phyloP scores from a whole-genome alignment of 1,284 basidiomycete genomes.

The Anthracocystis setariae region DNA sequence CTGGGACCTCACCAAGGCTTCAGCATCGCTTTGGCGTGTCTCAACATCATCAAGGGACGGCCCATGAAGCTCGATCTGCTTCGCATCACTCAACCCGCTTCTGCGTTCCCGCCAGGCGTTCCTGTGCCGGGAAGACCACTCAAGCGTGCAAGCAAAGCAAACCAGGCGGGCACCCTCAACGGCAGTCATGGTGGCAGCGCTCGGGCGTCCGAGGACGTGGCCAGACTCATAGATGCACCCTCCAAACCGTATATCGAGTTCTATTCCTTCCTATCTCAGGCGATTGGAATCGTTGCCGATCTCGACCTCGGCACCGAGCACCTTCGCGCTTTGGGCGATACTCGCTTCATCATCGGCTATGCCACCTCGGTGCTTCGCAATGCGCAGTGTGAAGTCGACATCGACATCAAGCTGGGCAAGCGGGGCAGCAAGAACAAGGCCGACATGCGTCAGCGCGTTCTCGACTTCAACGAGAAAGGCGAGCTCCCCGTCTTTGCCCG shows the following conservation, averaged over 20 bases:
- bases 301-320: conserved; percentile 80
- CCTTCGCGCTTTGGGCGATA: conserved; percentile 91
- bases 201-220: conserved; percentile 34
- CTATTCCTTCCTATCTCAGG: conserved; percentile 89
- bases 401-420: conserved; percentile 60
- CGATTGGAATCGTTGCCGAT: conserved; percentile 90
- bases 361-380: conserved; percentile 70
- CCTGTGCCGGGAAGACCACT: conserved; percentile 26
- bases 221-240: conserved; percentile 35
- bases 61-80: conserved; percentile 82
- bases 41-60: conserved; percentile 87
- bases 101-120: conserved; percentile 37
- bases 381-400: conserved; percentile 52
- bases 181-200: conserved; percentile 10
- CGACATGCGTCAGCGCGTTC: conserved; percentile 57
- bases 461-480: conserved; percentile 17
- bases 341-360: conserved; percentile 85
- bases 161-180: conserved; percentile 10
- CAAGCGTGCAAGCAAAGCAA: conserved; percentile 15
- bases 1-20: conserved; percentile 68
- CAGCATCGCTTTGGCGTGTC: conserved; percentile 72
- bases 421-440: conserved; percentile 46
- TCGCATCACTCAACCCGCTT: conserved; percentile 76
- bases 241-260: conserved; percentile 66
- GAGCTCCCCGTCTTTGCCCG: background rate